These are phyloP conservation scores for Suhomyces prunicola DNA, from an alignment of 805 yeast genomes.

Conservation along the genomic window DNA sequence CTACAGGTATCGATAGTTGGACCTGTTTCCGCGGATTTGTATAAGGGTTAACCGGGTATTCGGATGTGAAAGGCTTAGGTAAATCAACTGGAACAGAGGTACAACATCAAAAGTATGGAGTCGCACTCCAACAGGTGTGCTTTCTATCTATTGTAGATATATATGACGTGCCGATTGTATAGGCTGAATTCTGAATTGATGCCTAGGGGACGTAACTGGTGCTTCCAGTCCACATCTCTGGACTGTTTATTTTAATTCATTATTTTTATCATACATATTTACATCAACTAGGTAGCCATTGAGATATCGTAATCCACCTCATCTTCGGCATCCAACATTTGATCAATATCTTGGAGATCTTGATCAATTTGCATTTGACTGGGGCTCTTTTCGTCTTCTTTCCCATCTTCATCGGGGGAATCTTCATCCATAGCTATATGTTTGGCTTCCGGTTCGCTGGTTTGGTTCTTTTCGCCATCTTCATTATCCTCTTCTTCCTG, in stretches of 20 bases:
- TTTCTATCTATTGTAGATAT: background rate
- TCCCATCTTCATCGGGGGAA: background rate
- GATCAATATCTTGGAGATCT: conserved; percentile 29
- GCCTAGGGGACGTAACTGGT: background rate
- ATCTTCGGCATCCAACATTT: conserved; percentile 36
- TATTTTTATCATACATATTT: background rate
- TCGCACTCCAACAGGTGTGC: background rate
- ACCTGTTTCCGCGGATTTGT: too few species aligned
- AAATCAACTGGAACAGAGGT: too few species aligned
- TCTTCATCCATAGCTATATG: background rate
- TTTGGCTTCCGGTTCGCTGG: background rate
- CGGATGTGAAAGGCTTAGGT: too few species aligned
- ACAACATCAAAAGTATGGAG: background rate
- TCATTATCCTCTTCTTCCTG: conserved; percentile 4
- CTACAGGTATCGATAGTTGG: background rate
- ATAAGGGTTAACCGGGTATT: too few species aligned
- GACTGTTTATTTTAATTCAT: too few species aligned
- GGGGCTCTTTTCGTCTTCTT: background rate
- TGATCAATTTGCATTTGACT: conserved; percentile 11
- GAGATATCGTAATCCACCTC: conserved; percentile 35
- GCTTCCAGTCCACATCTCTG: background rate
- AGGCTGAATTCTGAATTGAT: background rate
- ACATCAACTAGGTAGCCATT: conserved; percentile 10
- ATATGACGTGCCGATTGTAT: too few species aligned
- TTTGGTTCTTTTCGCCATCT: conserved; percentile 1